Conservation (phyloP, 2,329 filamentous ascomycete genomes). For the Diaporthe sp. region DNA sequence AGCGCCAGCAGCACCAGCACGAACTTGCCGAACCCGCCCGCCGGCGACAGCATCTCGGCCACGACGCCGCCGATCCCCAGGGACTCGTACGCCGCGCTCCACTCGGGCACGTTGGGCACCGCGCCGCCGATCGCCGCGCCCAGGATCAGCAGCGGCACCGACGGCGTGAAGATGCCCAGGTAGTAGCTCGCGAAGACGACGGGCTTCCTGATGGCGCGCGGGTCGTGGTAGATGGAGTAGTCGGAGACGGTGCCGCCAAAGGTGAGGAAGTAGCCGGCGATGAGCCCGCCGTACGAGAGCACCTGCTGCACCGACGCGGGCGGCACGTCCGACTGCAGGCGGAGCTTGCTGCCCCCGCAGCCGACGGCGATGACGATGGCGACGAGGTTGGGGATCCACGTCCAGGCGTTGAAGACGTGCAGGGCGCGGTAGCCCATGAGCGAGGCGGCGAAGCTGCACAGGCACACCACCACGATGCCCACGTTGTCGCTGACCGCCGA, state of each 20-base stretch:
- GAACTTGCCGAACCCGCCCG: constrained; percentile 62
- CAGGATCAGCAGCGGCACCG: constrained; percentile 63
- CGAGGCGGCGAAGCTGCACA: constrained; percentile 67
- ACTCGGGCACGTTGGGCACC: constrained; percentile 58
- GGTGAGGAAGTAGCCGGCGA: constrained; percentile 67
- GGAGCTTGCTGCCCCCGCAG: constrained; percentile 65
- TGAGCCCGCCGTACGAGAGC: constrained; percentile 61
- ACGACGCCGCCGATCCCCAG: constrained; percentile 62
- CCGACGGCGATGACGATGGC: constrained; percentile 66
- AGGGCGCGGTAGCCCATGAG: constrained; percentile 69
- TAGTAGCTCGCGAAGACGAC: constrained; percentile 65
- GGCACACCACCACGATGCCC: constrained; percentile 69
- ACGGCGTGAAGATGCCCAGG: constrained; percentile 64
- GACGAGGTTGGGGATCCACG: constrained; percentile 69
- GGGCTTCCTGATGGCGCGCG: constrained; percentile 48
- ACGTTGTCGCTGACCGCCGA: constrained; percentile 64
- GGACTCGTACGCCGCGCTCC: constrained; percentile 57
- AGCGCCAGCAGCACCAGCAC: constrained; percentile 61
- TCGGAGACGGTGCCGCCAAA: constrained; percentile 68
- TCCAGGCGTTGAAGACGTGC: constrained; percentile 69
- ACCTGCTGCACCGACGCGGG: constrained; percentile 55
- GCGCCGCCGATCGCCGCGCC: constrained; percentile 66
- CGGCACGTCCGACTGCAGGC: constrained; percentile 58
- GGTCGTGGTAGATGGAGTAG: constrained; percentile 69
- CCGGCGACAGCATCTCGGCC: constrained; percentile 61